Percentiles rank a stretch among this genome's conserved stretches.
Conservation (phyloP, 106 monocot genomes). For the Platanthera guangdongensis region DNA sequence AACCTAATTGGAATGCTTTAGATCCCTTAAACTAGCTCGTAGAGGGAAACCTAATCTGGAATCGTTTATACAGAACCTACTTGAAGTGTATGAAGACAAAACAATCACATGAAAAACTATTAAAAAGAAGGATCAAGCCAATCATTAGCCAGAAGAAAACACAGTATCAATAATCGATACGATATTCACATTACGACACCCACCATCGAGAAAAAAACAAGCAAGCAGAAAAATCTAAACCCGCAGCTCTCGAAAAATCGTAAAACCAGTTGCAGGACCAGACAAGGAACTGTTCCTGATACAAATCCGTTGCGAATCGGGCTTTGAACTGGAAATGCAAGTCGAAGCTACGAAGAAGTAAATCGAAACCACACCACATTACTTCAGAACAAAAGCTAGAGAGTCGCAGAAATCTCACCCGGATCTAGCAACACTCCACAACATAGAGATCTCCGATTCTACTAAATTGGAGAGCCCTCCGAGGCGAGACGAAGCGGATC, state of each 20-base stretch:
- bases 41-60: too few relatives aligned
- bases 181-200: neutral
- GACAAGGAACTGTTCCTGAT: neutral
- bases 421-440: constrained; percentile 1
- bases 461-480: neutral
- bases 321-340: constrained; percentile 1
- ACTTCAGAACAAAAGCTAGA: neutral
- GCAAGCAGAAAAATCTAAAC: neutral
- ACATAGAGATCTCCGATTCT: constrained; percentile 1
- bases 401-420: constrained; percentile 1
- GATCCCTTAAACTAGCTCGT: too few relatives aligned
- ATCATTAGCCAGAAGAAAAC: neutral
- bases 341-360: neutral
- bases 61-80: too few relatives aligned
- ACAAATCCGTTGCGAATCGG: constrained; percentile 1
- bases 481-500: neutral
- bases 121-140: neutral
- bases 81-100: neutral
- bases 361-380: constrained; percentile 2
- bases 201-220: neutral
- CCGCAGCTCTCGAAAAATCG: neutral
- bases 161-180: neutral
- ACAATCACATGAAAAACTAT: neutral
- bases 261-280: neutral
- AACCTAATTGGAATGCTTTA: too few relatives aligned